A percentile compares a stretch with the other conserved stretches of the same genome.
These are phyloP conservation scores for Ogataea philodendri DNA, from an alignment of 805 yeast species.

Conservation along the genomic window DNA sequence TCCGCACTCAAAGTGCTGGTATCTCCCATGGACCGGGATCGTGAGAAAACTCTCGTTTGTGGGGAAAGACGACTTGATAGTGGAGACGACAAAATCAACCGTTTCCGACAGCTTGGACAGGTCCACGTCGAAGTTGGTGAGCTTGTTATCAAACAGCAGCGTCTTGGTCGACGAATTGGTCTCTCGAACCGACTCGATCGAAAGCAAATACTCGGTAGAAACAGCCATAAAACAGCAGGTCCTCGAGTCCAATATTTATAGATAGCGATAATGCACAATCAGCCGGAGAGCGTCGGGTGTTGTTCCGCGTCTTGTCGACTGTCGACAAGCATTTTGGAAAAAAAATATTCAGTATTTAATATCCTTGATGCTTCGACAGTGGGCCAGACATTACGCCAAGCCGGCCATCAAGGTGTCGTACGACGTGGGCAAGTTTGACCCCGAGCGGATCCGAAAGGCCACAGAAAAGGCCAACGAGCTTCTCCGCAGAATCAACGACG, in stretches of 20 bases:
- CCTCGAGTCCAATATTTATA: neutral
- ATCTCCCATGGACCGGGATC: conserved; percentile 68
- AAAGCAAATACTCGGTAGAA: conserved; percentile 36
- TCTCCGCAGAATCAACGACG: conserved; percentile 1
- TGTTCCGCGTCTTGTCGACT: conserved; percentile 8
- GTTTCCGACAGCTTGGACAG: conserved; percentile 39
- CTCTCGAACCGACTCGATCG: conserved; percentile 57
- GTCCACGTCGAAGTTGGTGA: conserved; percentile 47
- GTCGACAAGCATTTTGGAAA: conserved; percentile 4
- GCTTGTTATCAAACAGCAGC: conserved; percentile 36
- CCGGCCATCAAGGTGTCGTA: conserved; percentile 5
- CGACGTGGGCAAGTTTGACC: conserved; percentile 4
- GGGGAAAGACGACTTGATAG: conserved; percentile 46
- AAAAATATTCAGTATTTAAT: neutral
- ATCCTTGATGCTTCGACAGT: neutral
- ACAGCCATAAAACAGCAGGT: conserved; percentile 4
- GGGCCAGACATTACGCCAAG: conserved; percentile 3
- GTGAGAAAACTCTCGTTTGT: conserved; percentile 36
- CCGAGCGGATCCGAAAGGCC: conserved; percentile 3
- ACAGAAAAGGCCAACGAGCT: conserved; percentile 12
- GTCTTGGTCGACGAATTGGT: conserved; percentile 44
- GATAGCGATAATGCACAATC: conserved; percentile 5
- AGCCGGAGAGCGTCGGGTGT: conserved; percentile 24
- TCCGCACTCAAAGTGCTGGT: conserved; percentile 62
- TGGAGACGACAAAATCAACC: conserved; percentile 44